Evolutionary conservation across 2,329 filamentous ascomycete species (phyloP), one percentile per base, ranked within the genome.

Genomic region (Colletotrichum somersetense): DNA sequence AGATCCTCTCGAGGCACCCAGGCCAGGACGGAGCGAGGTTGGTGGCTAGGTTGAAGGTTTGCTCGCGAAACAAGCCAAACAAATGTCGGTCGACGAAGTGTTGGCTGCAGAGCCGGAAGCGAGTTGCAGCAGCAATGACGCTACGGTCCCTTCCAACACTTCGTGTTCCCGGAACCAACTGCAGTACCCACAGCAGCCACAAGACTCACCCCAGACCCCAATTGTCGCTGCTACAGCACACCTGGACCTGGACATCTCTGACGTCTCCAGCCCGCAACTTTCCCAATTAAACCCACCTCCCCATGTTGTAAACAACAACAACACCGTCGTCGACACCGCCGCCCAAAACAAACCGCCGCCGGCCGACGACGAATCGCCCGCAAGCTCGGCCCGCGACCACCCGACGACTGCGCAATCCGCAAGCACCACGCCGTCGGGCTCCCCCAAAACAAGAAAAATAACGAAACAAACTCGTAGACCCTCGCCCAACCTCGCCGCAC

Each of bases 401-500:
- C 46, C 59, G 18, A 38, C 59, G 59, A 40, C 48, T 18, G 69
- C 46, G 18, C 66, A 70, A 46, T 26, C 52, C 42, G 14, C 59
- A 52, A 57, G 42, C 58, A 69, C 72, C 57, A 68, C 69, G 48
- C 73, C 78, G 30, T 69, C 75, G 73, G 72, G 73, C 69, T 79
- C 72, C 55, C 79, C 68, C 72, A 76, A 67, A 71, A 77, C 67
- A 74, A 76, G 62, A 79, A 69, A 70, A 55, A 80, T 74, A 55
- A 80, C 74, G 38, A 74, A 74, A 59, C 77, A 81, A 67, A 78
- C 80, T 62, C 88, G 89, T 76, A 91, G 89, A 79, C 88, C 90
- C 1, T 91, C 89, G 14, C 90, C 90, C 52, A 90, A 90, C 50
- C 83, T 92, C 63, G 89, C 90, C 75, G 89, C 89, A 72, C 88